Conservation (phyloP, 305 asterid species). For the Fraxinus floribunda region DNA sequence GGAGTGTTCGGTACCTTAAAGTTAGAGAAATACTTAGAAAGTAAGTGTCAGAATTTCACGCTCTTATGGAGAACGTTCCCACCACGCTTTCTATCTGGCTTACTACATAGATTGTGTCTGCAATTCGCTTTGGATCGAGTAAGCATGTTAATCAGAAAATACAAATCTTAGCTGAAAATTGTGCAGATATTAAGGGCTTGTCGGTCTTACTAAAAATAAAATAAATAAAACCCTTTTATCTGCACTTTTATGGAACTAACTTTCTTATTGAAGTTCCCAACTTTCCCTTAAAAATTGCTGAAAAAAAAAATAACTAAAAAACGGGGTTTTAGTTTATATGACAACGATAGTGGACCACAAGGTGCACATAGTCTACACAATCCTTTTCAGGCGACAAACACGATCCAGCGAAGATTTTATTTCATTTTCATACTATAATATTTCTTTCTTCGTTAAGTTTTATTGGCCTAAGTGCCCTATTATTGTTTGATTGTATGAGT, state of each 20-base stretch:
- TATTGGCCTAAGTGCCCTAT: slow-evolving; percentile 30
- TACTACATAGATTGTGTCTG: background rate
- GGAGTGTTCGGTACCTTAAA: slow-evolving; percentile 25
- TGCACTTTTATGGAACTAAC: background rate
- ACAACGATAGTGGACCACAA: slow-evolving; percentile 28
- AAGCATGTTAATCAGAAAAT: background rate
- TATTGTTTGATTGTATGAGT: background rate
- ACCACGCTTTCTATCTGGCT: background rate
- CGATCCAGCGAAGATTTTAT: slow-evolving; percentile 51
- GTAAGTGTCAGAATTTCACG: background rate
- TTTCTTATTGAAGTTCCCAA: background rate
- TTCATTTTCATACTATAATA: slow-evolving; percentile 42
- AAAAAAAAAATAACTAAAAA: too few species aligned
- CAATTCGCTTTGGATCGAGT: background rate
- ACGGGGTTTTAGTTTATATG: background rate
- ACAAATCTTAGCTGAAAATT: background rate
- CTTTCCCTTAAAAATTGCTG: background rate
- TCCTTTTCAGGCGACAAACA: slow-evolving; percentile 38
- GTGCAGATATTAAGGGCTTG: background rate
- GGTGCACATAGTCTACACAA: slow-evolving; percentile 25
- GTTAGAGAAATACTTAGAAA: slow-evolving; percentile 17
- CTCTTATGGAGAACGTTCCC: background rate
- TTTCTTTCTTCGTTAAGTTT: slow-evolving; percentile 25
- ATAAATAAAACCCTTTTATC: background rate
- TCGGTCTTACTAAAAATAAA: background rate